Conservation (phyloP, 441 rosid species). For the Mallotus repandus region DNA sequence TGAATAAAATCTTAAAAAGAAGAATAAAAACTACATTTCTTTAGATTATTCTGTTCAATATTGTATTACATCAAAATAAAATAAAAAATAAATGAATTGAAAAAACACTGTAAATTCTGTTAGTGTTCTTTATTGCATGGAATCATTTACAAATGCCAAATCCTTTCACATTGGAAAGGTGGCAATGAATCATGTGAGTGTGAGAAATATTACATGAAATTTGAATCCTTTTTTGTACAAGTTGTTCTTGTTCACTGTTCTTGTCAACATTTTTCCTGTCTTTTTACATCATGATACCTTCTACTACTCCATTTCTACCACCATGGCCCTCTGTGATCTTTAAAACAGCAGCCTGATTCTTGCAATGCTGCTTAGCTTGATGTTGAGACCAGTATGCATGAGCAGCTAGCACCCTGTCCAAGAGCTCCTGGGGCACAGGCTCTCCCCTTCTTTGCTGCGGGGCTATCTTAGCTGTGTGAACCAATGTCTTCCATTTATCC, state of each 20-base stretch:
- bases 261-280: conserved; percentile 25
- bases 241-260: conserved; percentile 18
- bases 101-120: conserved; percentile 15
- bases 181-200: conserved; percentile 46
- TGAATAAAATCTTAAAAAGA: not conserved
- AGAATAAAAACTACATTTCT: not conserved
- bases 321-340: conserved; percentile 27
- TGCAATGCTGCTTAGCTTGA: conserved; percentile 48
- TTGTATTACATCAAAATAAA: conserved; percentile 32
- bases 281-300: conserved; percentile 33
- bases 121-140: conserved; percentile 42
- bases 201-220: conserved; percentile 42
- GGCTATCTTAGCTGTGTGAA: conserved; percentile 85
- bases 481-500: conserved; percentile 95
- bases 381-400: conserved; percentile 74
- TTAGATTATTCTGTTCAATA: conserved; percentile 3
- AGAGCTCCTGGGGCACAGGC: conserved; percentile 79
- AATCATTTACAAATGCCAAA: conserved; percentile 55
- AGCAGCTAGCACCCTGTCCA: conserved; percentile 77
- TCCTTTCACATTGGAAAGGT: conserved; percentile 20
- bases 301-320: no score
- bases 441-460: conserved; percentile 93
- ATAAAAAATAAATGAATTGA: conserved; percentile 28
- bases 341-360: conserved; percentile 35
- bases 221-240: conserved; percentile 43